phyloP scores from a whole-genome alignment of 371 early-diverging fungal species.

The Mortierella polycephala region DNA sequence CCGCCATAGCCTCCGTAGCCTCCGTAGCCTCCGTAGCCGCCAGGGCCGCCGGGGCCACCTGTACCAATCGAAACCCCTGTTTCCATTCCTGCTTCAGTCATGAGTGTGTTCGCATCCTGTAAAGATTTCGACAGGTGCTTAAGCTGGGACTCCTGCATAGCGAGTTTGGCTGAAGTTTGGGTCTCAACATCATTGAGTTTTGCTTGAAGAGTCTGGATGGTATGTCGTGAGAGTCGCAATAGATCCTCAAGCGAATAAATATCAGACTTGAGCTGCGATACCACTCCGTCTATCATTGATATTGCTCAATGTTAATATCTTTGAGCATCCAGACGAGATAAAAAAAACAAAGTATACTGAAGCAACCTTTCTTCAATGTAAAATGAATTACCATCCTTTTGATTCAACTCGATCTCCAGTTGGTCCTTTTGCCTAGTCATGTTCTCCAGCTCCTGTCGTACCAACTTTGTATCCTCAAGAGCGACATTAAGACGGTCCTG shows the following conservation, averaged over 20 bases:
- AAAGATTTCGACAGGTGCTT: constrained; percentile 72
- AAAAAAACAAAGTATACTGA: too few species aligned
- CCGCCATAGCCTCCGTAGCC: too few species aligned
- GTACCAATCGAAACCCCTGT: constrained; percentile 24
- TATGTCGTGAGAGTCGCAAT: constrained; percentile 82
- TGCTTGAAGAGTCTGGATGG: constrained; percentile 80
- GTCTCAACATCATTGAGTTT: constrained; percentile 75
- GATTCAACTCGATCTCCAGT: constrained; percentile 76
- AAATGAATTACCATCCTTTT: constrained; percentile 62
- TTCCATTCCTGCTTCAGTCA: constrained; percentile 53
- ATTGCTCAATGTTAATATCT: background rate
- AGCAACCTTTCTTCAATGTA: too few species aligned
- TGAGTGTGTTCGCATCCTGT: constrained; percentile 65
- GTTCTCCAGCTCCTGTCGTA: constrained; percentile 63
- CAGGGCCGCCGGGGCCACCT: constrained; percentile 3
- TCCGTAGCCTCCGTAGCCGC: background rate
- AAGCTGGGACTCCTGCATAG: constrained; percentile 76
- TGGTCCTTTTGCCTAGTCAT: constrained; percentile 68
- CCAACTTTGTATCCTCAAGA: constrained; percentile 75
- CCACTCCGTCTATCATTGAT: constrained; percentile 68
- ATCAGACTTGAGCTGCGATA: constrained; percentile 80
- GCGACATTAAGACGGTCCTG: constrained; percentile 80
- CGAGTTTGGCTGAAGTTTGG: constrained; percentile 73
- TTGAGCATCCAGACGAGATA: too few species aligned
- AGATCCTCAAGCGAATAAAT: constrained; percentile 82